These are phyloP conservation scores for Millerozyma miso DNA, from an alignment of 805 yeast species.

Conservation along the genomic window DNA sequence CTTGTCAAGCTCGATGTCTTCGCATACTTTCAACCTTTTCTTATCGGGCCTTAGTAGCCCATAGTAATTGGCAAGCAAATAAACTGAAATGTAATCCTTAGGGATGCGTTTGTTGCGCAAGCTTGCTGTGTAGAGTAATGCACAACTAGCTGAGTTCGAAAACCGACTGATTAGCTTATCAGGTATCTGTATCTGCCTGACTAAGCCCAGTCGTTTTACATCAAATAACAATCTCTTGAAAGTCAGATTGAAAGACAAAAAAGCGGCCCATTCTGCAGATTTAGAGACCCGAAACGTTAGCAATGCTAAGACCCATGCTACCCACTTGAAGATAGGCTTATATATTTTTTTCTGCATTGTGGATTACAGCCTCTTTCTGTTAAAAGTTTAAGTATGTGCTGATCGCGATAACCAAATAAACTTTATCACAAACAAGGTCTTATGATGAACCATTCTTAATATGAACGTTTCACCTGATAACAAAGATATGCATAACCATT, in stretches of 20 bases:
- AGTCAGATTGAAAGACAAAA: conserved; percentile 28
- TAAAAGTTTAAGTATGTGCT: neutral
- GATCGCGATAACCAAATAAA: neutral
- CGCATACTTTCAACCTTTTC: conserved; percentile 6
- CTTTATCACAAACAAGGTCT: neutral
- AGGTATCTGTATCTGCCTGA: conserved; percentile 4
- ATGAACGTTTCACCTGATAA: neutral
- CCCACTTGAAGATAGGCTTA: conserved; percentile 17
- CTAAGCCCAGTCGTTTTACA: conserved; percentile 6
- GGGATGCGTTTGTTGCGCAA: conserved; percentile 24
- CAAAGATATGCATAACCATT: neutral
- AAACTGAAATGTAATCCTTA: conserved; percentile 34
- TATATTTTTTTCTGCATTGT: neutral
- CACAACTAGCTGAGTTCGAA: conserved; percentile 22
- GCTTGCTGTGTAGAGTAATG: conserved; percentile 24
- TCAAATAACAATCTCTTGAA: neutral
- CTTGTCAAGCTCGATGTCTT: too few species aligned
- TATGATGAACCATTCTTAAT: neutral
- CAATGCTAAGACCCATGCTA: conserved; percentile 24
- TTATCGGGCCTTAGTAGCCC: conserved; percentile 32
- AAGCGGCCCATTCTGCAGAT: conserved; percentile 26
- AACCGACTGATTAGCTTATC: conserved; percentile 8
- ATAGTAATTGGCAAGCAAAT: conserved; percentile 26
- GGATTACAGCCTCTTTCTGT: neutral
- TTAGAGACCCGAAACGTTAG: conserved; percentile 19